Evolutionary conservation across 2,329 filamentous ascomycete species (phyloP).

Genomic region (Monilinia laxa): DNA sequence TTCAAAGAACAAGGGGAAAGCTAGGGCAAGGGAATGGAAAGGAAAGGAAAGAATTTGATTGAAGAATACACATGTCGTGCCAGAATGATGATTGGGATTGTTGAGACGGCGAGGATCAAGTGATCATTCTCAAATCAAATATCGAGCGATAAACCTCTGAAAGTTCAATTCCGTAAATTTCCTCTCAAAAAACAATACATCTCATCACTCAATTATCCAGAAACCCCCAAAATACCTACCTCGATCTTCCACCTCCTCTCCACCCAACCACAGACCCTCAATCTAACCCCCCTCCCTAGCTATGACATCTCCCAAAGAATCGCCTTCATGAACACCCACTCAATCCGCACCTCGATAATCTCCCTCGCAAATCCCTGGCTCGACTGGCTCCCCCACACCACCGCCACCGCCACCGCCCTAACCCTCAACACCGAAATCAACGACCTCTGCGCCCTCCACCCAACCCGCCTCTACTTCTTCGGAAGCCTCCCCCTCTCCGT

Average conservation of each 20-base stretch:
- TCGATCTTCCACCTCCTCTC: no score
- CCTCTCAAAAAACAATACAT: background rate
- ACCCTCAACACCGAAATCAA: constrained; percentile 79
- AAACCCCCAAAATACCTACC: background rate
- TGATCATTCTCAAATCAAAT: background rate
- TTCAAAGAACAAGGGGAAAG: background rate
- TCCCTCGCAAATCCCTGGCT: constrained; percentile 93
- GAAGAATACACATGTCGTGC: background rate
- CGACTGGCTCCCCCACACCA: constrained; percentile 68
- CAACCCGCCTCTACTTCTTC: constrained; percentile 76
- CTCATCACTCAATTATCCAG: background rate
- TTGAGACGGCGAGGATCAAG: background rate
- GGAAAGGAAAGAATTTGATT: background rate
- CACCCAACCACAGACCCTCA: no score
- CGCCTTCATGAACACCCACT: constrained; percentile 82
- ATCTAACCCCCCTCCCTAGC: background rate
- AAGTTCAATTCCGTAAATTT: background rate
- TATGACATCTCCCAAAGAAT: constrained; percentile 72
- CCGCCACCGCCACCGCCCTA: constrained; percentile 62
- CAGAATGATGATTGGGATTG: background rate
- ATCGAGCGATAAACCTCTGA: background rate
- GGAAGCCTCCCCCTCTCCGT: constrained; percentile 77
- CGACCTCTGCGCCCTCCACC: constrained; percentile 63
- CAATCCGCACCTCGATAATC: constrained; percentile 79
- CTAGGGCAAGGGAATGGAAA: no score